These are phyloP conservation scores for Jamesozyma piceae DNA, from an alignment of 805 yeast species.

Conservation along the genomic window DNA sequence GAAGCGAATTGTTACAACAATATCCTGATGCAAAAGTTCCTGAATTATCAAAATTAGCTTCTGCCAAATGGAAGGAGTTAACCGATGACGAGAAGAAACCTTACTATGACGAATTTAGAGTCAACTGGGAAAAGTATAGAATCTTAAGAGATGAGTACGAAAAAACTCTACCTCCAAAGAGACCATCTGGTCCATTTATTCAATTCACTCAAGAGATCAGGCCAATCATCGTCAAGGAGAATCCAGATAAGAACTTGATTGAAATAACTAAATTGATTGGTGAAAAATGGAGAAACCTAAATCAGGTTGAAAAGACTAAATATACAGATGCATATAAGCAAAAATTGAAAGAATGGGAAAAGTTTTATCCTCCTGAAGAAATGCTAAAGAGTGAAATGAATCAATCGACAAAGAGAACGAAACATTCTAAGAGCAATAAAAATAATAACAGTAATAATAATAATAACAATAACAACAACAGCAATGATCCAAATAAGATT, in stretches of 20 bases:
- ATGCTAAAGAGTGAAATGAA: slow-evolving; percentile 3
- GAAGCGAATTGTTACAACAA: slow-evolving; percentile 25
- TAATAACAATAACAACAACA: not conserved
- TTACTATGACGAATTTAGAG: slow-evolving; percentile 48
- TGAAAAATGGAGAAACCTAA: slow-evolving; percentile 28
- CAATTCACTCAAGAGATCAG: slow-evolving; percentile 30
- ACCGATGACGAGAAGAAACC: slow-evolving; percentile 68
- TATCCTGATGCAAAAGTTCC: slow-evolving; percentile 32
- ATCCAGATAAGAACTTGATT: slow-evolving; percentile 28
- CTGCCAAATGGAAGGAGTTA: slow-evolving; percentile 85
- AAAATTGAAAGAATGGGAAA: slow-evolving; percentile 33
- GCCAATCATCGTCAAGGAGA: slow-evolving; percentile 25
- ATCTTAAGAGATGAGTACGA: slow-evolving; percentile 30
- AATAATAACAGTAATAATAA: not conserved
- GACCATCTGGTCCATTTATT: slow-evolving; percentile 32
- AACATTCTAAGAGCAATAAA: not conserved
- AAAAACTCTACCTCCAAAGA: slow-evolving; percentile 31
- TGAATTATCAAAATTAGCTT: slow-evolving; percentile 53
- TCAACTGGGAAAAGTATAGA: slow-evolving; percentile 30
- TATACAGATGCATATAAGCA: slow-evolving; percentile 30
- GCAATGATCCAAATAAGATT: not conserved
- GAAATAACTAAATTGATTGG: slow-evolving; percentile 29
- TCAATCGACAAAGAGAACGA: slow-evolving; percentile 3
- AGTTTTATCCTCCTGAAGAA: slow-evolving; percentile 27
- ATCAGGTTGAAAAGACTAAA: slow-evolving; percentile 22